Percentiles rank a stretch among this genome's conserved stretches.
phyloP scores from a whole-genome alignment of 73 alveolate genomes.

The Stentor coeruleus region DNA sequence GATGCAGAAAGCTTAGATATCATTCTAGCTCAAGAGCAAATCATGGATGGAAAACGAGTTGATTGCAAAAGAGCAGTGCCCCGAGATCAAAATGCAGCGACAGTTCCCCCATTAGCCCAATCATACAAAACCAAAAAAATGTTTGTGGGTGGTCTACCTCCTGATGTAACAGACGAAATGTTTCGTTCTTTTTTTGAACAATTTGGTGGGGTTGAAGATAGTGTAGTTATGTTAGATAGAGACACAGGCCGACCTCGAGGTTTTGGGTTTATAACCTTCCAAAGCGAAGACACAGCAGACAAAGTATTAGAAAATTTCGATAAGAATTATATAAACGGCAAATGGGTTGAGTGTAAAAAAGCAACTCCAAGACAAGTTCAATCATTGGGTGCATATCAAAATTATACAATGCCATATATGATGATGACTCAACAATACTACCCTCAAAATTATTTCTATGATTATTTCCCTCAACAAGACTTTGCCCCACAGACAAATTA shows the following conservation, averaged over 20 bases:
- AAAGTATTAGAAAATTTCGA: slow-evolving; percentile 39
- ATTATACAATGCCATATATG: neutral
- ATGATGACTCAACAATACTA: neutral
- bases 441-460: neutral
- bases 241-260: slow-evolving; percentile 81
- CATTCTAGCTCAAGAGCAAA: slow-evolving; percentile 32
- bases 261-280: slow-evolving; percentile 66
- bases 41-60: slow-evolving; percentile 53
- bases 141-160: slow-evolving; percentile 81
- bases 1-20: neutral
- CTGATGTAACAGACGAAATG: slow-evolving; percentile 45
- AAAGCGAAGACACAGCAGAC: slow-evolving; percentile 40
- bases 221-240: slow-evolving; percentile 61
- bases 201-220: slow-evolving; percentile 65
- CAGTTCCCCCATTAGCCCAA: neutral
- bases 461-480: neutral
- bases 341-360: slow-evolving; percentile 79
- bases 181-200: slow-evolving; percentile 45
- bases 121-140: slow-evolving; percentile 32
- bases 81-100: slow-evolving; percentile 28
- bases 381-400: neutral
- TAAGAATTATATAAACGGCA: slow-evolving; percentile 48
- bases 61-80: slow-evolving; percentile 62
- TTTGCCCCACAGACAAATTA: neutral
- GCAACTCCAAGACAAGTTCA: slow-evolving; percentile 52